Percentiles rank a stretch among this genome's conserved stretches.
phyloP scores from a whole-genome alignment of 2,329 filamentous ascomycete genomes.

The Monilinia laxa region DNA sequence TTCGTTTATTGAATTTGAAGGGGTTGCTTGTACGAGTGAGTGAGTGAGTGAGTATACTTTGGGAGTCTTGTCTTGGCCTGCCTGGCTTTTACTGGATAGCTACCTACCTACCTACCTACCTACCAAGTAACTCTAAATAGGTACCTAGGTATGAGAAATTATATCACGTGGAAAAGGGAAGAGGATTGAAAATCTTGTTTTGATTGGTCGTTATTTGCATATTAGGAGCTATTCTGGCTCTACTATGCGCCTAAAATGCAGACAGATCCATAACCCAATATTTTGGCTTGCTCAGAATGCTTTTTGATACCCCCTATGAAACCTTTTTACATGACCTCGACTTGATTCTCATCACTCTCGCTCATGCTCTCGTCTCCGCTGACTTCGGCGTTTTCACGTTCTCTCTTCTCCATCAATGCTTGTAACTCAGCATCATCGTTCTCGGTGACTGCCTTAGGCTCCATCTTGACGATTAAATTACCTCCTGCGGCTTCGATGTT shows the following conservation, averaged over 20 bases:
- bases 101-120: no score
- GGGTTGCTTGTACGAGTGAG: no score
- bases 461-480: constrained; percentile 90
- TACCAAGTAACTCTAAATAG: no score
- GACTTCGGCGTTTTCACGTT: constrained; percentile 96
- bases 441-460: constrained; percentile 97
- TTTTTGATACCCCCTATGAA: constrained; percentile 33
- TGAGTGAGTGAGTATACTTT: no score
- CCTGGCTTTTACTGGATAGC: no score
- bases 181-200: not conserved
- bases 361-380: constrained; percentile 96
- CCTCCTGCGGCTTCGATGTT: constrained; percentile 79
- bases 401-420: constrained; percentile 98
- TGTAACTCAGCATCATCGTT: constrained; percentile 96
- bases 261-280: constrained; percentile 25
- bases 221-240: constrained; percentile 6
- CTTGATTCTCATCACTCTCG: constrained; percentile 87
- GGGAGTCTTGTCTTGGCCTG: no score
- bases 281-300: constrained; percentile 23
- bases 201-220: constrained; percentile 18
- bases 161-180: not conserved
- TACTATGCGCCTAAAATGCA: constrained; percentile 40
- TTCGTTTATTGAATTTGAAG: no score
- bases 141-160: no score
- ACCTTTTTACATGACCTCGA: constrained; percentile 49